Percentiles rank a stretch among this genome's conserved stretches.
These are phyloP conservation scores for Xylaria sp. DNA, from an alignment of 2,329 filamentous ascomycete genomes.

Conservation along the genomic window DNA sequence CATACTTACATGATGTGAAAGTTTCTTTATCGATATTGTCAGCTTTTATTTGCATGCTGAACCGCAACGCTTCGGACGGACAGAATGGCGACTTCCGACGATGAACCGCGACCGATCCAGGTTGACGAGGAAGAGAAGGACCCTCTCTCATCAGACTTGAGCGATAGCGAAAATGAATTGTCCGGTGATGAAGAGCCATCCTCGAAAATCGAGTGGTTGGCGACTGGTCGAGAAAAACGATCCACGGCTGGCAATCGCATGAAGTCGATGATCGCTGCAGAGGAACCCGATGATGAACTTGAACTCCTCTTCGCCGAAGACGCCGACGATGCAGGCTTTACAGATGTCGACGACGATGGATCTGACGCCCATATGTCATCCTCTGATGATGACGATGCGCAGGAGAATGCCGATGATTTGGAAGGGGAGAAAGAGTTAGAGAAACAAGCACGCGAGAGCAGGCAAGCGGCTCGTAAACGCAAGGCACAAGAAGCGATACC, in stretches of 20 bases:
- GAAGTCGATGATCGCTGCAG: conserved; percentile 79
- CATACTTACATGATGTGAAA: background rate
- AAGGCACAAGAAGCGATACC: conserved; percentile 82
- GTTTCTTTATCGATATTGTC: conserved; percentile 3
- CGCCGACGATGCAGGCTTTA: conserved; percentile 75
- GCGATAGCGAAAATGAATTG: conserved; percentile 53
- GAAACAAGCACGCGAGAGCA: conserved; percentile 76
- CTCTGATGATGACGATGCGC: conserved; percentile 83
- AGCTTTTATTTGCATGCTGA: background rate
- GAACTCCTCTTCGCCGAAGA: conserved; percentile 81
- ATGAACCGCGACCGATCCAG: conserved; percentile 55
- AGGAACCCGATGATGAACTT: conserved; percentile 76
- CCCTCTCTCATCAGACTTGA: conserved; percentile 51
- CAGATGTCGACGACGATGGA: conserved; percentile 72
- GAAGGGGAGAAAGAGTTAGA: conserved; percentile 90
- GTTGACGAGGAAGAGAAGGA: conserved; percentile 43
- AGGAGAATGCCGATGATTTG: conserved; percentile 74
- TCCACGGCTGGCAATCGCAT: conserved; percentile 88
- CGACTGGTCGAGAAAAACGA: conserved; percentile 78
- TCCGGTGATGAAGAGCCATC: conserved; percentile 47
- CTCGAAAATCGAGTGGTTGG: conserved; percentile 72
- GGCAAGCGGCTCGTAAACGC: conserved; percentile 76
- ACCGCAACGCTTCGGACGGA: background rate
- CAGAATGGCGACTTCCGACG: conserved; percentile 54
- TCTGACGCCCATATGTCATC: conserved; percentile 89